Conservation (phyloP, 306 rosid genomes). For the Trifolium pratense region DNA sequence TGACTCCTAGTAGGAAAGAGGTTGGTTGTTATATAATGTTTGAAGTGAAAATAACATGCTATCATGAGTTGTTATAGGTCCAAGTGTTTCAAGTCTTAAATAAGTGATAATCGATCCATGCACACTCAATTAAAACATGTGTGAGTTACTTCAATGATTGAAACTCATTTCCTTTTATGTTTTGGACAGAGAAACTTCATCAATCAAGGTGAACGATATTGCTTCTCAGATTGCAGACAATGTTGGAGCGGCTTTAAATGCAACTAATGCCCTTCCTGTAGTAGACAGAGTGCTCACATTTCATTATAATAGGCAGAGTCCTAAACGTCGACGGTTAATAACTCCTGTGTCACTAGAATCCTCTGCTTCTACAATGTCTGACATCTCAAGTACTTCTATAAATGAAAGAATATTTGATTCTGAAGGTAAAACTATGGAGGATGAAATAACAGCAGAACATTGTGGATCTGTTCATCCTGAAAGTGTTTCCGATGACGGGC, state of each 20-base stretch:
- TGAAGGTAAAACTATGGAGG: conserved; percentile 47
- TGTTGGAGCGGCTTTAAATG: conserved; percentile 92
- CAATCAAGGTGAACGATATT: conserved; percentile 90
- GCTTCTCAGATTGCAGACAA: conserved; percentile 87
- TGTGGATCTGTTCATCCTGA: conserved; percentile 40
- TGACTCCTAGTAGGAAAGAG: not conserved
- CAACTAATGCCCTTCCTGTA: conserved; percentile 70
- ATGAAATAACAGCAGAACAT: conserved; percentile 53
- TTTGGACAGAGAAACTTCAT: conserved; percentile 84
- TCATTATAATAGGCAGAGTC: conserved; percentile 80
- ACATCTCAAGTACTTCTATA: conserved; percentile 49
- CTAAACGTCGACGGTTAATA: conserved; percentile 78
- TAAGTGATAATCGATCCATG: conserved; percentile 26
- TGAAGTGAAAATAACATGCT: conserved; percentile 18
- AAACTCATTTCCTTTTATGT: conserved; percentile 45
- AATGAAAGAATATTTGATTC: conserved; percentile 54
- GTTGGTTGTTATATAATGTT: not conserved
- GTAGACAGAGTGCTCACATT: conserved; percentile 67
- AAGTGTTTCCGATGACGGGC: conserved; percentile 68
- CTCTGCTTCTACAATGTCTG: conserved; percentile 47
- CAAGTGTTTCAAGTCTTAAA: conserved; percentile 5
- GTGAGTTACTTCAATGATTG: conserved; percentile 29
- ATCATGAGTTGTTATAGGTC: conserved; percentile 7
- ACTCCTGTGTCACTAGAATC: conserved; percentile 54
- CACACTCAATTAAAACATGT: conserved; percentile 4